Base-by-base conservation (phyloP, 2,329 filamentous ascomycete species). In the Mycogone perniciosa region DNA sequence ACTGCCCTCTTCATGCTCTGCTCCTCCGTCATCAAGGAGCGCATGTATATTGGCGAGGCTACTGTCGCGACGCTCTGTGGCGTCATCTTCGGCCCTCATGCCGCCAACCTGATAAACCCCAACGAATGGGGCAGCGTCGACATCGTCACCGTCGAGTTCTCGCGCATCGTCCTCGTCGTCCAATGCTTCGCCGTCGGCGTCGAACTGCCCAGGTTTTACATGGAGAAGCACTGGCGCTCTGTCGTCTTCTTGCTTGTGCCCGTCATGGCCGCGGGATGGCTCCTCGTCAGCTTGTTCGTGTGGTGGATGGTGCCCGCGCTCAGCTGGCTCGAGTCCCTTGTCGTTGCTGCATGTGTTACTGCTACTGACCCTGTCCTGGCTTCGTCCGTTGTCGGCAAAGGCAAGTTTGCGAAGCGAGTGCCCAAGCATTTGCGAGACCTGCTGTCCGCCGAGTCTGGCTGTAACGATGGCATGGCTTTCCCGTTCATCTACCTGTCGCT, bases 391-490 rank as follows among this genome's bases (percentile, higher is more conserved):
- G 93, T 99, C 47, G 93, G 93, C 67, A 99, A 97, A 74, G 93
- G 93, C 62, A 99, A 99, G 70, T 99, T 99, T 63, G 92, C 93
- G 34, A 96, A 96, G 73, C 84, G 93, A 56, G 90, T 99, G 4
- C 93, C 93, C 26, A 97, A 96, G 75, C 93, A 99, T 83, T 74
- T 99, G 72, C 82, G 93, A 76, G 93, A 99, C 71, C 67, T 99
- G 46, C 76, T 99, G 9, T 99, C 93, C 4, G 91, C 91, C 51
- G 93, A 99, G 71, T 99, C 93, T 6, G 93, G 93, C 31, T 99
- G 93, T 73, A 99, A 99, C 77, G 93, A 99, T 67, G 93, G 93
- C 71, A 99, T 99, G 93, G 93, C 93, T 1, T 99, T 99, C 64
- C 93, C 93, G 0, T 99, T 99, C 68, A 82, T 99, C 62, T 99